Conservation (phyloP, 139 green algal genomes). For the Closterium sp. region DNA sequence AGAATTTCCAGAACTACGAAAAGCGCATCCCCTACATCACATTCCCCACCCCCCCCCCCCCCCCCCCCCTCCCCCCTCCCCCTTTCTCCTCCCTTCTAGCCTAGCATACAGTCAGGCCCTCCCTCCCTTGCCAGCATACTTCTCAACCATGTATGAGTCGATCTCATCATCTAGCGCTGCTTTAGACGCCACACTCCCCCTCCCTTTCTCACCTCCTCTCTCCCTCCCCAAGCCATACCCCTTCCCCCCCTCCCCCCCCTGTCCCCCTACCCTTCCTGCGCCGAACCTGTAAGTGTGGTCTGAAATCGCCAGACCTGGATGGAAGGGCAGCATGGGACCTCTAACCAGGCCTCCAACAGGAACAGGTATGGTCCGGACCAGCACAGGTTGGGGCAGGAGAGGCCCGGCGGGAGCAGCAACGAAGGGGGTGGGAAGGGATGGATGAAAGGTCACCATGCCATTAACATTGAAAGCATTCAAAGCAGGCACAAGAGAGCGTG, state of each 20-base stretch:
- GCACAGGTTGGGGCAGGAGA: not conserved
- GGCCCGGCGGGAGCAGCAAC: not conserved
- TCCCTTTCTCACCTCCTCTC: not conserved
- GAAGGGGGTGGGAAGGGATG: not conserved
- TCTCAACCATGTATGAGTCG: not conserved
- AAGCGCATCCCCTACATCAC: too few relatives aligned
- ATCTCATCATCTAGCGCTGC: not conserved
- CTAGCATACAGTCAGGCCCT: not conserved
- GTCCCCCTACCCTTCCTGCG: not conserved
- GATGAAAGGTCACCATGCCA: not conserved
- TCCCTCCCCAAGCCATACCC: not conserved
- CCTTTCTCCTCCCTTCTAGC: not conserved
- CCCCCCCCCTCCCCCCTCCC: not conserved
- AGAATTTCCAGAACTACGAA: too few relatives aligned
- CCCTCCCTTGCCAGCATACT: not conserved
- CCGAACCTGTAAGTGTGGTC: not conserved
- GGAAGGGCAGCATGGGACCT: too few relatives aligned
- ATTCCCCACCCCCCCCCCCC: too few relatives aligned
- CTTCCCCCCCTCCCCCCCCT: not conserved
- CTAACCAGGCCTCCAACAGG: not conserved
- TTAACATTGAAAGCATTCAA: not conserved
- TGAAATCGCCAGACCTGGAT: not conserved
- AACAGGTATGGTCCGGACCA: not conserved
- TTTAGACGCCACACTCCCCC: not conserved
- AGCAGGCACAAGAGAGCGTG: not conserved